phyloP scores from a whole-genome alignment of 768 basidiomycete species.

The Tephrocybe rancida region DNA sequence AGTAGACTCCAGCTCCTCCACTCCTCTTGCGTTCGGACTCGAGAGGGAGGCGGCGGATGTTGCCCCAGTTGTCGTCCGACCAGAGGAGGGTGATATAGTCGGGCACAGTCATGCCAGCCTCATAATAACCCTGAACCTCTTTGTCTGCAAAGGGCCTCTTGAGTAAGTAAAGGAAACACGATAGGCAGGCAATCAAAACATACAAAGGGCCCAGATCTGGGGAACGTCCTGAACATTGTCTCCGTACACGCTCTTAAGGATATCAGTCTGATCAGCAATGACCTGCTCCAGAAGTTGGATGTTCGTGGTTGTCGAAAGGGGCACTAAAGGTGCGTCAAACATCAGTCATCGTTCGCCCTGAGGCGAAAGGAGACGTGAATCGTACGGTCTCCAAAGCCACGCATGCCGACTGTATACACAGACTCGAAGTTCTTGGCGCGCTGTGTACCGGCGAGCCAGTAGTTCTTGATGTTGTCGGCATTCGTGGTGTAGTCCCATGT shows the following conservation, averaged over 20 bases:
- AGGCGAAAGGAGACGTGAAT: too few species aligned
- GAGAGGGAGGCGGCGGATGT: constrained; percentile 63
- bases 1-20: constrained; percentile 74
- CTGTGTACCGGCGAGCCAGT: constrained; percentile 62
- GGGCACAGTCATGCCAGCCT: constrained; percentile 59
- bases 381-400: constrained; percentile 60
- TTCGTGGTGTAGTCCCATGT: constrained; percentile 67
- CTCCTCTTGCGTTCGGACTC: constrained; percentile 56
- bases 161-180: background rate
- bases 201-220: constrained; percentile 67
- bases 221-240: constrained; percentile 52
- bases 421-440: constrained; percentile 64
- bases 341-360: background rate
- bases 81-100: constrained; percentile 70
- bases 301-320: constrained; percentile 51
- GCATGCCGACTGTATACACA: constrained; percentile 69
- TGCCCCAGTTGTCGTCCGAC: constrained; percentile 81
- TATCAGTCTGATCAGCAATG: constrained; percentile 61
- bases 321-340: constrained; percentile 34
- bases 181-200: constrained; percentile 16
- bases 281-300: constrained; percentile 57
- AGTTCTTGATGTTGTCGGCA: constrained; percentile 54
- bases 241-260: constrained; percentile 54
- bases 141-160: constrained; percentile 32
- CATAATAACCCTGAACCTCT: constrained; percentile 71